Conservation (phyloP, 768 basidiomycete genomes). For the Tremella fuciformis region DNA sequence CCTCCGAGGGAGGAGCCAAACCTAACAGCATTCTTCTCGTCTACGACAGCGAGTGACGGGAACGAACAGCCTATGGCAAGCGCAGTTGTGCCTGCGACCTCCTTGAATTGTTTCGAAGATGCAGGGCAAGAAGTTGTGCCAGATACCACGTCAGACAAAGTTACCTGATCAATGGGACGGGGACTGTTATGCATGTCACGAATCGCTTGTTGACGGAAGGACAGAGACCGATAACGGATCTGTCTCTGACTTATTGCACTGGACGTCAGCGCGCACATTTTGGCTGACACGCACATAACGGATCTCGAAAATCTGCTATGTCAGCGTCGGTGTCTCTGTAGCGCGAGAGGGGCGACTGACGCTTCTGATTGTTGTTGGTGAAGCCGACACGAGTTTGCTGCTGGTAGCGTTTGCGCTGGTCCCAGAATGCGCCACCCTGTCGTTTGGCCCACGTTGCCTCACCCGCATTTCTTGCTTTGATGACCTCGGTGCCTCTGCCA, state of each 20-base stretch:
- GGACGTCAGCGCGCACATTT: constrained; percentile 7
- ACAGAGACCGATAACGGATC: no score
- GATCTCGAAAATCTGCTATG: constrained; percentile 41
- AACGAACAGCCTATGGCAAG: no score
- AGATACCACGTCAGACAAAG: no score
- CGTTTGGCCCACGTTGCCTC: constrained; percentile 90
- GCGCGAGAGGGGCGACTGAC: constrained; percentile 29
- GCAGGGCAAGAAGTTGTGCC: no score
- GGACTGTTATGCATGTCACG: no score
- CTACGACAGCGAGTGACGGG: no score
- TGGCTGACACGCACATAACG: constrained; percentile 30
- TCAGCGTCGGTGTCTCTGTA: not conserved
- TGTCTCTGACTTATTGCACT: constrained; percentile 25
- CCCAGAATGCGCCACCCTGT: constrained; percentile 77
- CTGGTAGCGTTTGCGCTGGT: constrained; percentile 71
- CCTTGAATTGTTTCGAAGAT: no score
- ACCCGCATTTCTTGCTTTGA: constrained; percentile 89
- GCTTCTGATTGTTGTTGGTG: constrained; percentile 78
- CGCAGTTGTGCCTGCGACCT: no score
- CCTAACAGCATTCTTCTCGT: no score
- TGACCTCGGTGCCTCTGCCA: constrained; percentile 73
- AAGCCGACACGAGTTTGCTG: constrained; percentile 81
- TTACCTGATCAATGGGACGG: no score
- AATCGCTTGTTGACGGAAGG: no score
- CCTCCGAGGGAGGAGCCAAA: no score